Conservation (phyloP, 371 early-diverging fungal species). For the Mortierella sp. region DNA sequence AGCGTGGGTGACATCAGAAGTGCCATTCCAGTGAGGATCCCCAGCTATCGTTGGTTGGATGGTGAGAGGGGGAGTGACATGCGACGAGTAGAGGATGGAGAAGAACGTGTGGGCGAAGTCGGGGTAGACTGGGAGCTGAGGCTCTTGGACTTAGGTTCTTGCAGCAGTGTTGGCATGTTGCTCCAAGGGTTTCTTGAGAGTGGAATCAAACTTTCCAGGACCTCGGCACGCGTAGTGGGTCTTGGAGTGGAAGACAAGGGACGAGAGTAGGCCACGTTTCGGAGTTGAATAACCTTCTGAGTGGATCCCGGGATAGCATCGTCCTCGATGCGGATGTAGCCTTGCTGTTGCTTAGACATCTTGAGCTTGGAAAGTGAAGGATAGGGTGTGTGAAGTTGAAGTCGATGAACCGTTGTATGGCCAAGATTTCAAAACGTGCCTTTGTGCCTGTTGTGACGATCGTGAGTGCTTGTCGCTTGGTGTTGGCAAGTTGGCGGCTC, state of each 20-base stretch:
- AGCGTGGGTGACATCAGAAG: too few species aligned
- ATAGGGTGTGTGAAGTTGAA: not conserved
- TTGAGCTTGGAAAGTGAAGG: not conserved
- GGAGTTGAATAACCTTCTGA: slow-evolving; percentile 14
- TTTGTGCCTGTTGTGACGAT: not conserved
- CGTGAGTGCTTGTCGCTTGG: not conserved
- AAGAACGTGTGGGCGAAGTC: not conserved
- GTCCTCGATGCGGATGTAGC: slow-evolving; percentile 25
- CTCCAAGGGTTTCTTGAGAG: slow-evolving; percentile 15
- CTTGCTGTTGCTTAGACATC: not conserved
- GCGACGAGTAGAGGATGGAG: not conserved
- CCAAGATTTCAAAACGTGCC: not conserved
- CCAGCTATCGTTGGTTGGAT: not conserved
- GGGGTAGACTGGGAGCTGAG: not conserved
- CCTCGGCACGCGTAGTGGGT: slow-evolving; percentile 9
- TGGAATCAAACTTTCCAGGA: slow-evolving; percentile 22
- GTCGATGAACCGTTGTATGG: not conserved
- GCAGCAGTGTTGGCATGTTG: slow-evolving; percentile 2
- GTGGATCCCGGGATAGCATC: slow-evolving; percentile 5
- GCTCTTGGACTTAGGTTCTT: not conserved
- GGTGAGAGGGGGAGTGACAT: not conserved
- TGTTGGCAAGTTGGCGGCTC: not conserved
- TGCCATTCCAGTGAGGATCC: too few species aligned
- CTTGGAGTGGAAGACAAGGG: slow-evolving; percentile 1
- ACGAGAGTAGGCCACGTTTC: slow-evolving; percentile 21